phyloP scores from a whole-genome alignment of 306 rosid genomes.

The Sesbania bispinosa region DNA sequence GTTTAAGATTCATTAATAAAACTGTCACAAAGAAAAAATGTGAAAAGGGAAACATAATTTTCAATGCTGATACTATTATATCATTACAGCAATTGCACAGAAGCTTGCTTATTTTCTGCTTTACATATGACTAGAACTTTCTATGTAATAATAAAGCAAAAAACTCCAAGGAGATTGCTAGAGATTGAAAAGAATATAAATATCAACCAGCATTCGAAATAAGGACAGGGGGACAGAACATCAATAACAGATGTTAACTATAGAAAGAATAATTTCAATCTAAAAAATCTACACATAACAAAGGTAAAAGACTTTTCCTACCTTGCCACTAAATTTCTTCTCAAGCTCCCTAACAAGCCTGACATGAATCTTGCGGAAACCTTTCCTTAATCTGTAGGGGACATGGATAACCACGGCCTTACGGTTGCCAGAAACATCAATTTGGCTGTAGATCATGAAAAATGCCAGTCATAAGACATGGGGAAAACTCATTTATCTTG shows the following conservation, averaged over 20 bases:
- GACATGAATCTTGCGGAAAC: constrained; percentile 71
- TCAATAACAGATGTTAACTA: neutral
- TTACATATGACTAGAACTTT: neutral
- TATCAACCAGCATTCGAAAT: neutral
- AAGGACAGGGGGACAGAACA: neutral
- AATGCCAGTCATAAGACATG: neutral
- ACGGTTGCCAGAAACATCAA: constrained; percentile 70
- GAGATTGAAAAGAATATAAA: neutral
- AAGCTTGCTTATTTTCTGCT: neutral
- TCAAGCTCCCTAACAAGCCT: constrained; percentile 91
- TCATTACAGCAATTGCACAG: neutral
- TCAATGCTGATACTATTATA: neutral
- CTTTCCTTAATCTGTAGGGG: constrained; percentile 77
- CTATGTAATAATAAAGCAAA: neutral
- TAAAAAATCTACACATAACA: neutral
- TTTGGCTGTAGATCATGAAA: constrained; percentile 45
- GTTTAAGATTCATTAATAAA: neutral
- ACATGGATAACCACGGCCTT: constrained; percentile 81
- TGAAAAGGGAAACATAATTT: neutral
- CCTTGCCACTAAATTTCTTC: constrained; percentile 92
- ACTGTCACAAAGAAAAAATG: neutral
- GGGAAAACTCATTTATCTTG: neutral
- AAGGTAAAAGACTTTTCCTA: neutral
- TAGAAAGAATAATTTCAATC: neutral
- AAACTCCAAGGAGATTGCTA: neutral